A percentile compares a stretch with the other conserved stretches of the same genome.
phyloP scores from a whole-genome alignment of 1,284 basidiomycete species.

The Rugosomyces carneus region DNA sequence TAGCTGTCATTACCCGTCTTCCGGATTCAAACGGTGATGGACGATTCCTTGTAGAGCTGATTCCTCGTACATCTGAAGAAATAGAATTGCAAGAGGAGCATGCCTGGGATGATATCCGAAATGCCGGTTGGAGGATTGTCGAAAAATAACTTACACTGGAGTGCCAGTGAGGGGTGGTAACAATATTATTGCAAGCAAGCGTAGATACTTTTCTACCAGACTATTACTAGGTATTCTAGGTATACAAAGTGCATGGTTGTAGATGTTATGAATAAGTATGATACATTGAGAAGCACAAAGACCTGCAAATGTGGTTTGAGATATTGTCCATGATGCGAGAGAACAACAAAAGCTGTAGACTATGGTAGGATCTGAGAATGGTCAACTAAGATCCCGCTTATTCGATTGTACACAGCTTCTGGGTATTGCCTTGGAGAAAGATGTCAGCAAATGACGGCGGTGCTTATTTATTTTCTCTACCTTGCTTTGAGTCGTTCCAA shows the following conservation, averaged over 20 bases:
- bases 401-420: slow-evolving; percentile 61
- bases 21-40: slow-evolving; percentile 11
- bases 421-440: slow-evolving; percentile 59
- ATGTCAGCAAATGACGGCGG: neutral
- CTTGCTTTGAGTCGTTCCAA: slow-evolving; percentile 73
- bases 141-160: neutral
- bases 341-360: slow-evolving; percentile 1
- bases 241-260: slow-evolving; percentile 7
- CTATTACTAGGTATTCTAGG: slow-evolving; percentile 3
- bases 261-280: slow-evolving; percentile 5
- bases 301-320: neutral
- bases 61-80: slow-evolving; percentile 17
- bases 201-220: slow-evolving; percentile 8
- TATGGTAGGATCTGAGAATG: slow-evolving; percentile 31
- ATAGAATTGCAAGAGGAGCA: slow-evolving; percentile 17
- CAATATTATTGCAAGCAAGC: neutral
- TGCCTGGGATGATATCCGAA: slow-evolving; percentile 18
- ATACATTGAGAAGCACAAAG: slow-evolving; percentile 7
- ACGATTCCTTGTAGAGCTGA: slow-evolving; percentile 24
- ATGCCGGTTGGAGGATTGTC: slow-evolving; percentile 17
- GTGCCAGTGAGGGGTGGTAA: slow-evolving; percentile 6
- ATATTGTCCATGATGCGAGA: neutral
- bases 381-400: slow-evolving; percentile 58
- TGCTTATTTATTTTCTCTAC: slow-evolving; percentile 31
- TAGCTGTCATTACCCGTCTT: slow-evolving; percentile 31